phyloP scores from a whole-genome alignment of 805 yeast species.

The Kluyveromyces wickerhamii region DNA sequence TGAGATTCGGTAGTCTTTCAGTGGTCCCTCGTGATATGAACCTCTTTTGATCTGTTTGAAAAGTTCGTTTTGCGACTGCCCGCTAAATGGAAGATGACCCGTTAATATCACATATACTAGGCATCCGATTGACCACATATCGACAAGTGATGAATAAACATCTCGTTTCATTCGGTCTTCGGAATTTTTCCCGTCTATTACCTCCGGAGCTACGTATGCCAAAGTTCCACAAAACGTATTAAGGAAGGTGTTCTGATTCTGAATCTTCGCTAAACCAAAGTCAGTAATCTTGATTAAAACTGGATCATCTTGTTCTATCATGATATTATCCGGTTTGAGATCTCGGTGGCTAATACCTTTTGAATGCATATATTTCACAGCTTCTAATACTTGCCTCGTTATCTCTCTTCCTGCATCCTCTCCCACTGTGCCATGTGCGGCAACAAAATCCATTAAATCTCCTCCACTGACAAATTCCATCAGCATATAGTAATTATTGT shows the following conservation, averaged over 20 bases:
- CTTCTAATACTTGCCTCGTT: conserved; percentile 73
- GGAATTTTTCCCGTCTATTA: conserved; percentile 38
- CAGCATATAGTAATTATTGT: conserved; percentile 71
- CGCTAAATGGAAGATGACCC: conserved; percentile 91
- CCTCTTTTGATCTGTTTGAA: conserved; percentile 72
- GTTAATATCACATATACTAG: conserved; percentile 85
- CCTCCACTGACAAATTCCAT: conserved; percentile 98
- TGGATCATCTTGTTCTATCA: conserved; percentile 86
- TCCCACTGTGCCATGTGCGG: conserved; percentile 83
- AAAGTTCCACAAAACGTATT: conserved; percentile 96
- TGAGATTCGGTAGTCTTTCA: conserved; percentile 59
- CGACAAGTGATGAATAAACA: conserved; percentile 77
- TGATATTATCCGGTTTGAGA: conserved; percentile 89
- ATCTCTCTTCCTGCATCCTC: conserved; percentile 88
- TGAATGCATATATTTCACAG: conserved; percentile 79
- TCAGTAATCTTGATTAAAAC: conserved; percentile 89
- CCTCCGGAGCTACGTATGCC: conserved; percentile 97
- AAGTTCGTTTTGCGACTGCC: conserved; percentile 79
- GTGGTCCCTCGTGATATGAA: conserved; percentile 68
- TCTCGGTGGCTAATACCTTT: conserved; percentile 94
- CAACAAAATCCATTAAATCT: conserved; percentile 94
- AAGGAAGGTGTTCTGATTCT: conserved; percentile 77
- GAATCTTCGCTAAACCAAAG: conserved; percentile 90
- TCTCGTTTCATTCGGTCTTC: conserved; percentile 18
- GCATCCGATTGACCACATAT: conserved; percentile 98